Percentiles rank a stretch among this genome's conserved stretches.
Evolutionary conservation across 768 basidiomycete genomes (phyloP).

Genomic region (Xerocomus brunneocitrinus): DNA sequence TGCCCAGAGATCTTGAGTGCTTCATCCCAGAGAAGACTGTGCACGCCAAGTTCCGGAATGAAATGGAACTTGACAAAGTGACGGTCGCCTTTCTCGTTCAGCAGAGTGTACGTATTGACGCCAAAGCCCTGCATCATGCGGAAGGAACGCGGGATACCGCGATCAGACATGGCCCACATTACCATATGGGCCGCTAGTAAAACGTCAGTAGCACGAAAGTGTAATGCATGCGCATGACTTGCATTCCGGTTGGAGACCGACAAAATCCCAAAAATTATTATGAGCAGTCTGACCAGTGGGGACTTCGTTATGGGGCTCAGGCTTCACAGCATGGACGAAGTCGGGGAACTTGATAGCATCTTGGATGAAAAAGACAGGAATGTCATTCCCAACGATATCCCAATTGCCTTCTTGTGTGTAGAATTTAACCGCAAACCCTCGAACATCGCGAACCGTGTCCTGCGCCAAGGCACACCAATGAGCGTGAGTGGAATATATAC

Average conservation of each 20-base stretch:
- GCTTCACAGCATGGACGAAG: slow-evolving; percentile 78
- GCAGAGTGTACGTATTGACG: slow-evolving; percentile 78
- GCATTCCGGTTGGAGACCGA: slow-evolving; percentile 65
- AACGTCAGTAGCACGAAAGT: slow-evolving; percentile 14
- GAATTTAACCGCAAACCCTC: slow-evolving; percentile 82
- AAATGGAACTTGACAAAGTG: slow-evolving; percentile 89
- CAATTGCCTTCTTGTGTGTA: slow-evolving; percentile 84
- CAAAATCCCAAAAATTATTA: slow-evolving; percentile 89
- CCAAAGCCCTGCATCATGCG: slow-evolving; percentile 90
- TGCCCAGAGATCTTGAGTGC: slow-evolving; percentile 78
- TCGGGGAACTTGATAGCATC: slow-evolving; percentile 85
- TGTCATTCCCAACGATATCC: slow-evolving; percentile 84
- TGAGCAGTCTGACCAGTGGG: slow-evolving; percentile 67
- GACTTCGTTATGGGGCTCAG: slow-evolving; percentile 81
- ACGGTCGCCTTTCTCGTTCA: slow-evolving; percentile 61
- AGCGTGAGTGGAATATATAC: not conserved
- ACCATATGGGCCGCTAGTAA: slow-evolving; percentile 61
- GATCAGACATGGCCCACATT: slow-evolving; percentile 84
- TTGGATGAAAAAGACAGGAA: slow-evolving; percentile 80
- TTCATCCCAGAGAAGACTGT: slow-evolving; percentile 87
- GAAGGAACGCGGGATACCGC: slow-evolving; percentile 77
- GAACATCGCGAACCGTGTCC: slow-evolving; percentile 79
- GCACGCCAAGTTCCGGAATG: slow-evolving; percentile 76
- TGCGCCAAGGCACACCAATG: slow-evolving; percentile 18
- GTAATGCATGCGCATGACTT: slow-evolving; percentile 8